Evolutionary conservation across 352 stramenopile species (phyloP).

Genomic region (Phytopythium oedochilum): DNA sequence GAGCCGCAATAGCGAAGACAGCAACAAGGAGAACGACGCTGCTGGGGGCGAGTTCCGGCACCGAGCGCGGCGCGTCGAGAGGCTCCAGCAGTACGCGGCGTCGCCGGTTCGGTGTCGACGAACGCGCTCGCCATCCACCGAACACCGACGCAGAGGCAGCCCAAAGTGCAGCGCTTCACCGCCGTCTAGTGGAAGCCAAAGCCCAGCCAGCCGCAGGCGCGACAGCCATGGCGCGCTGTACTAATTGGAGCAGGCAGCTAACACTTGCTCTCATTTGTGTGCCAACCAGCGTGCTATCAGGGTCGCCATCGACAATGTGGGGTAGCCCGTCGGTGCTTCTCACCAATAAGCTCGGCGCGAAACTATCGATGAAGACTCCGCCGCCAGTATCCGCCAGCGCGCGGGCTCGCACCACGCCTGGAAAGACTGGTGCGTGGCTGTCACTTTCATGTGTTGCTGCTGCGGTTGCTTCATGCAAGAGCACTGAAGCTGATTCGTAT

Average conservation of each 20-base stretch:
- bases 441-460: too few relatives aligned
- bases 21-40: conserved; percentile 1
- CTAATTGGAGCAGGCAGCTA: background rate
- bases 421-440: background rate
- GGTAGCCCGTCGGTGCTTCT: conserved; percentile 35
- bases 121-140: conserved; percentile 11
- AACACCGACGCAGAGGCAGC: background rate
- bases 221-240: background rate
- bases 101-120: conserved; percentile 9
- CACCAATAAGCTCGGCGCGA: conserved; percentile 28
- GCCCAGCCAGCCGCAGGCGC: conserved; percentile 11
- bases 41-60: conserved; percentile 18
- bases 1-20: background rate
- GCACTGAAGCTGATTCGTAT: background rate
- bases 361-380: conserved; percentile 36
- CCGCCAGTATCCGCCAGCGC: background rate
- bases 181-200: conserved; percentile 7
- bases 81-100: conserved; percentile 15
- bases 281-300: conserved; percentile 1
- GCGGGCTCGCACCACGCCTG: background rate
- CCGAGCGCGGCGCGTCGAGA: conserved; percentile 21
- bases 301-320: conserved; percentile 24
- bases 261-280: background rate
- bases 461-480: too few relatives aligned
- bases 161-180: conserved; percentile 11